Evolutionary conservation across 306 rosid species (phyloP).

Genomic region (Elaeagnus macrophylla): DNA sequence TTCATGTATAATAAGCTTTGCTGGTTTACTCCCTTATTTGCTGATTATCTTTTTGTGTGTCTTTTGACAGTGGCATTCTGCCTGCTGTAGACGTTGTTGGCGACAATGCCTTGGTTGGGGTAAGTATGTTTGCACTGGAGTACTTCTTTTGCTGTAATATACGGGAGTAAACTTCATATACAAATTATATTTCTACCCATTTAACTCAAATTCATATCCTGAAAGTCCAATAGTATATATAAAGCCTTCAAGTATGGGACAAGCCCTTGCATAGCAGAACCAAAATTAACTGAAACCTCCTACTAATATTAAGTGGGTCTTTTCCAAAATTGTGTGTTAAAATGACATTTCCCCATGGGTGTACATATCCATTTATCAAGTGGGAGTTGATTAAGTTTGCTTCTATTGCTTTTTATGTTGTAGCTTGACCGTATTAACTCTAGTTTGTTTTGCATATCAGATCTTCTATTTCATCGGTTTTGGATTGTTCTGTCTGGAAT

Average conservation of each 20-base stretch:
- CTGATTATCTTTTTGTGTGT: conserved; percentile 15
- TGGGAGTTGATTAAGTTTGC: too few relatives aligned
- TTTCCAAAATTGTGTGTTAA: too few relatives aligned
- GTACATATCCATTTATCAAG: too few relatives aligned
- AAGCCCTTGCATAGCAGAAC: too few relatives aligned
- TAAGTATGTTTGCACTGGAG: conserved; percentile 34
- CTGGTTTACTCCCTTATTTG: conserved; percentile 6
- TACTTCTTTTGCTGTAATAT: neutral
- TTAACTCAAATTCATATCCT: too few relatives aligned
- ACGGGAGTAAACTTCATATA: too few relatives aligned
- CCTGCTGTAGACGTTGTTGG: conserved; percentile 68
- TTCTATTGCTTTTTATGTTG: neutral
- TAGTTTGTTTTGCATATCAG: conserved; percentile 25
- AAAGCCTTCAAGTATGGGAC: too few relatives aligned
- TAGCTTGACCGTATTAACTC: conserved; percentile 1
- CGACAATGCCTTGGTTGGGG: conserved; percentile 49
- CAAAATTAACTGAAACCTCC: too few relatives aligned
- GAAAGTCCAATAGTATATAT: too few relatives aligned
- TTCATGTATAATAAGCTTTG: neutral
- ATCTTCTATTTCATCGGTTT: conserved; percentile 86
- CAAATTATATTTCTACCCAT: too few relatives aligned
- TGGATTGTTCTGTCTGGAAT: conserved; percentile 65
- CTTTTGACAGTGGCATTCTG: conserved; percentile 74
- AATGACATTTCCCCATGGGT: too few relatives aligned
- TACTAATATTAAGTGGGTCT: too few relatives aligned